phyloP scores from a whole-genome alignment of 371 early-diverging fungal species.

The Batkoa obscura region DNA sequence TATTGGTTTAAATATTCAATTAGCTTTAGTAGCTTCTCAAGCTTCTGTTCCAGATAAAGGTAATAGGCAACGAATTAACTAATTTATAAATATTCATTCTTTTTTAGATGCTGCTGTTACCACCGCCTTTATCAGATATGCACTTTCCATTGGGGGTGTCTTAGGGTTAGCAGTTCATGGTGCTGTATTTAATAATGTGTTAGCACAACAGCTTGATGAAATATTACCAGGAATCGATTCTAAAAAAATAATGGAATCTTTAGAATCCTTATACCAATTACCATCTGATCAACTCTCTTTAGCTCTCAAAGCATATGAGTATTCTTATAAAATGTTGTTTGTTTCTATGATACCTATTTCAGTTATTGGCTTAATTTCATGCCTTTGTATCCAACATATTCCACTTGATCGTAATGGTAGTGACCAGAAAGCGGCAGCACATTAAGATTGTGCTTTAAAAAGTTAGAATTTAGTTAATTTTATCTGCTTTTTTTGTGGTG shows the following conservation, averaged over 20 bases:
- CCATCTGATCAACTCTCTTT: background rate
- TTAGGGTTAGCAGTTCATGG: constrained; percentile 16
- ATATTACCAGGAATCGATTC: background rate
- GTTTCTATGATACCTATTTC: background rate
- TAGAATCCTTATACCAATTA: background rate
- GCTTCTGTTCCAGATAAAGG: constrained; percentile 19
- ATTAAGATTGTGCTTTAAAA: too few relatives aligned
- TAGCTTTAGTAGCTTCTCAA: constrained; percentile 33
- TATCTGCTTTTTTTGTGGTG: too few relatives aligned
- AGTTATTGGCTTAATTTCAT: background rate
- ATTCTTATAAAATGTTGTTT: background rate
- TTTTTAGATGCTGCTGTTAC: constrained; percentile 27
- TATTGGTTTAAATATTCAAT: constrained; percentile 37
- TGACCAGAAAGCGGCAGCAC: too few relatives aligned
- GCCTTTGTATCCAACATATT: background rate
- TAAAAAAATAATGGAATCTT: background rate
- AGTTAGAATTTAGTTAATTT: too few relatives aligned
- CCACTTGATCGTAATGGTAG: background rate
- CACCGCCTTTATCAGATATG: constrained; percentile 37
- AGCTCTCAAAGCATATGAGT: background rate
- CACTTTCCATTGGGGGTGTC: constrained; percentile 35
- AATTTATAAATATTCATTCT: too few relatives aligned
- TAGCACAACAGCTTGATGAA: background rate
- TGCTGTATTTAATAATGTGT: background rate
- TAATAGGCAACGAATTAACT: background rate